A percentile compares a stretch with the other conserved stretches of the same genome.
Evolutionary conservation across 768 basidiomycete genomes (phyloP).

Genomic region (Kwoniella heveanensis): DNA sequence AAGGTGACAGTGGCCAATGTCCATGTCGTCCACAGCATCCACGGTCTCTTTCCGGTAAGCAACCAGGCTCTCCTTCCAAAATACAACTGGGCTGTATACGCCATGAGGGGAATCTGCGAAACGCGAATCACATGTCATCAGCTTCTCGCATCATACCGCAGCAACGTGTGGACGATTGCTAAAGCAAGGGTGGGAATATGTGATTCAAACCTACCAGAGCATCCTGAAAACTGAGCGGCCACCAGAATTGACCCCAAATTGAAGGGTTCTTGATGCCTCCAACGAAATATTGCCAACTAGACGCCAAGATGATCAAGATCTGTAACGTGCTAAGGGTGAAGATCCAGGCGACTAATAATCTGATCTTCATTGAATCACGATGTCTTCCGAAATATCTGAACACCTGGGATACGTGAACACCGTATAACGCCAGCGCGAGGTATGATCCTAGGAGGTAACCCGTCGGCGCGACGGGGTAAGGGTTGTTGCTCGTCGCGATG

Average conservation of each 20-base stretch:
- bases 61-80: conserved; percentile 47
- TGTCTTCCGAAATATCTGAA: conserved; percentile 33
- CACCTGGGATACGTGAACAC: conserved; percentile 42
- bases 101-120: conserved; percentile 46
- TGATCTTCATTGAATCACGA: conserved; percentile 16
- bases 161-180: no score
- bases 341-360: conserved; percentile 41
- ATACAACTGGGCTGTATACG: conserved; percentile 45
- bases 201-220: conserved; percentile 48
- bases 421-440: conserved; percentile 37
- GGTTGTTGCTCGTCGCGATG: conserved; percentile 21
- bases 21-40: conserved; percentile 33
- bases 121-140: neutral
- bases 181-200: no score
- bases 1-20: conserved; percentile 37
- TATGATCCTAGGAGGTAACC: conserved; percentile 26
- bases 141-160: no score
- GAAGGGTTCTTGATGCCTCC: conserved; percentile 29
- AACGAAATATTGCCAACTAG: conserved; percentile 43
- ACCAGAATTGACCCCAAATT: conserved; percentile 50
- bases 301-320: conserved; percentile 42
- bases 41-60: conserved; percentile 34
- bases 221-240: conserved; percentile 49
- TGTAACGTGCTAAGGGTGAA: conserved; percentile 36
- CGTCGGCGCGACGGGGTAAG: conserved; percentile 23